These are phyloP conservation scores for Chalara sp. DNA, from an alignment of 2,329 filamentous ascomycete genomes.

Conservation along the genomic window DNA sequence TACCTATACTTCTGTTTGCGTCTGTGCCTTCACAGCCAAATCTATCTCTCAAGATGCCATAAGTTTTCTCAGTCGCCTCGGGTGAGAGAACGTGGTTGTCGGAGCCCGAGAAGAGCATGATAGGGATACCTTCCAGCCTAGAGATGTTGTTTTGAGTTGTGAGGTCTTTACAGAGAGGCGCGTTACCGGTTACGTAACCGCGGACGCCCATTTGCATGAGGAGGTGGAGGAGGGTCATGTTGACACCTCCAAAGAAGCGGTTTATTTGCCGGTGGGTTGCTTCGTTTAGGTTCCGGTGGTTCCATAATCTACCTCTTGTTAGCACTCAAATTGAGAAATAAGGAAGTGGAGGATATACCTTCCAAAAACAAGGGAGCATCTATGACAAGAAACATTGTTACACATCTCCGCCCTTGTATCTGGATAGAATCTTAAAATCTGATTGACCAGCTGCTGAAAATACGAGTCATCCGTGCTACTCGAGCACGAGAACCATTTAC, in stretches of 20 bases:
- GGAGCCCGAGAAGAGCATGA: slow-evolving; percentile 48
- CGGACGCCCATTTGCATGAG: slow-evolving; percentile 49
- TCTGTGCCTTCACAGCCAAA: slow-evolving; percentile 32
- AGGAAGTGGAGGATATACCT: slow-evolving; percentile 30
- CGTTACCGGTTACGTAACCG: slow-evolving; percentile 46
- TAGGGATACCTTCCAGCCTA: slow-evolving; percentile 44
- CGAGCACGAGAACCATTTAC: slow-evolving; percentile 49
- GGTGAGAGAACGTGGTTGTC: slow-evolving; percentile 51
- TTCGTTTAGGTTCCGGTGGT: slow-evolving; percentile 58
- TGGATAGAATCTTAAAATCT: slow-evolving; percentile 51
- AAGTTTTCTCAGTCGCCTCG: slow-evolving; percentile 45
- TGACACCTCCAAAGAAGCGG: slow-evolving; percentile 55
- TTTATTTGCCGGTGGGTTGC: slow-evolving; percentile 56
- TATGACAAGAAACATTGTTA: slow-evolving; percentile 54
- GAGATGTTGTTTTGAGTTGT: slow-evolving; percentile 43
- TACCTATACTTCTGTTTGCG: too few species aligned
- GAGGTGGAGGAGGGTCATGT: slow-evolving; percentile 49
- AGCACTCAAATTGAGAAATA: not conserved
- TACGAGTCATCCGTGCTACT: slow-evolving; percentile 39
- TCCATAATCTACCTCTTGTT: slow-evolving; percentile 39
- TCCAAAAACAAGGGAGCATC: slow-evolving; percentile 52
- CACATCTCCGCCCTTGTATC: slow-evolving; percentile 49
- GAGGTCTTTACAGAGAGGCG: slow-evolving; percentile 38
- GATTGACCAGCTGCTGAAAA: slow-evolving; percentile 46
- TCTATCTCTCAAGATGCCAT: slow-evolving; percentile 43